phyloP scores from a whole-genome alignment of 2,329 filamentous ascomycete species.

The Nannizziopsis arthrosporioides region DNA sequence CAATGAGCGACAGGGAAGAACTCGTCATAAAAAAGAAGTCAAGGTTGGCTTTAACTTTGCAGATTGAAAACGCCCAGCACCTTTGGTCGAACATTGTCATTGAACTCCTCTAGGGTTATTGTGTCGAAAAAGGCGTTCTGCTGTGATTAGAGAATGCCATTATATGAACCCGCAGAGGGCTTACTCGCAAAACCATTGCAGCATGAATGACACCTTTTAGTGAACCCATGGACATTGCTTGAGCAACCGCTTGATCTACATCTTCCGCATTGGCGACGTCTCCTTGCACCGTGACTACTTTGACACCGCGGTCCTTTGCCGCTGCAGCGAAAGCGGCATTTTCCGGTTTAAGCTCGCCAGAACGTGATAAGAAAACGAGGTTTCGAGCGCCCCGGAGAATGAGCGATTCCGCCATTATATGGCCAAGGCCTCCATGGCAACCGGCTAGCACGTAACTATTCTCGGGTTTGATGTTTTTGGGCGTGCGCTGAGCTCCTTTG shows the following conservation, averaged over 20 bases:
- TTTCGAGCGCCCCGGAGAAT: slow-evolving; percentile 19
- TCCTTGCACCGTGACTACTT: background rate
- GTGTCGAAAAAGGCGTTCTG: too few species aligned
- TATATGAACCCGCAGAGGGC: too few species aligned
- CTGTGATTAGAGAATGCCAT: too few species aligned
- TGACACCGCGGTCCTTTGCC: background rate
- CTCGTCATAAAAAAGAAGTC: too few species aligned
- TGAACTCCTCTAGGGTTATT: too few species aligned
- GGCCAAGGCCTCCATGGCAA: slow-evolving; percentile 18
- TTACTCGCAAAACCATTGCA: slow-evolving; percentile 17
- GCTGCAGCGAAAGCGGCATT: background rate
- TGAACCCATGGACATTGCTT: background rate
- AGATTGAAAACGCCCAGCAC: too few species aligned
- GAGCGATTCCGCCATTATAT: slow-evolving; percentile 18
- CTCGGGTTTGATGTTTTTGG: slow-evolving; percentile 3
- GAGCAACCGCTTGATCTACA: background rate
- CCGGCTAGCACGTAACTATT: slow-evolving; percentile 18
- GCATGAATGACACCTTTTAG: slow-evolving; percentile 18
- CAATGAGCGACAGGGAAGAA: too few species aligned
- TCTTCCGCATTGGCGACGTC: background rate
- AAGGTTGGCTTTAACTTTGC: too few species aligned
- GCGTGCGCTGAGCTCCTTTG: too few species aligned
- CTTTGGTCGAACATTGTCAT: too few species aligned
- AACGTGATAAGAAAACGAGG: slow-evolving; percentile 22
- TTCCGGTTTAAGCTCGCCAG: background rate